Percentiles rank a stretch among this genome's conserved stretches.
Conservation (phyloP, 306 rosid species). For the Lathyrus tuberosus region DNA sequence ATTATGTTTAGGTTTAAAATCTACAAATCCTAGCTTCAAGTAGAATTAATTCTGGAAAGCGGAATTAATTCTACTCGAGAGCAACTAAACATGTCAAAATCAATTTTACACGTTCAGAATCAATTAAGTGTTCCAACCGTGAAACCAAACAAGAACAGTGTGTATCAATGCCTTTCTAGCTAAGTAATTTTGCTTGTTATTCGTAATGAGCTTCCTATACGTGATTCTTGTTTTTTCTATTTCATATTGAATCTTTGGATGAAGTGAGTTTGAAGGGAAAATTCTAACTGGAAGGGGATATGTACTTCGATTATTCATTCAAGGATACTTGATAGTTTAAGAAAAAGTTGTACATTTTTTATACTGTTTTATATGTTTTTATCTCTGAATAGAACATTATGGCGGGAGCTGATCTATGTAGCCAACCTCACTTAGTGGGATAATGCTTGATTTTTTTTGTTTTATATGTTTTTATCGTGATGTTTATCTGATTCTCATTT, state of each 20-base stretch:
- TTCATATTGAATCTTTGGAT: slow-evolving; percentile 5
- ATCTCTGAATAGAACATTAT: too few relatives aligned
- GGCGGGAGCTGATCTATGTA: too few relatives aligned
- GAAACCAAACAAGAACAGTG: too few relatives aligned
- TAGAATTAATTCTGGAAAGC: too few relatives aligned
- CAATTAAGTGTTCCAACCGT: too few relatives aligned
- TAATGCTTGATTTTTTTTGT: neutral
- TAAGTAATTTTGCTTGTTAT: slow-evolving; percentile 12
- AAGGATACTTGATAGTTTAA: neutral
- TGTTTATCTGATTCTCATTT: neutral
- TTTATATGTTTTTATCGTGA: slow-evolving; percentile 2
- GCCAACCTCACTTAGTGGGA: too few relatives aligned
- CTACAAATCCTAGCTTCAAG: too few relatives aligned
- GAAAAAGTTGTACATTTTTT: neutral
- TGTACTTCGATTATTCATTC: slow-evolving; percentile 11
- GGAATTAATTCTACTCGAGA: too few relatives aligned
- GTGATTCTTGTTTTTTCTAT: slow-evolving; percentile 5
- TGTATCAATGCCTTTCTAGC: slow-evolving; percentile 5
- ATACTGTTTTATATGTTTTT: too few relatives aligned
- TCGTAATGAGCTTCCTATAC: slow-evolving; percentile 14
- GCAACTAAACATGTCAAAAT: too few relatives aligned
- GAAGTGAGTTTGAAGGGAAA: slow-evolving; percentile 31
- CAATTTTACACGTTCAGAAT: too few relatives aligned
- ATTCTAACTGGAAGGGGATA: slow-evolving; percentile 14
- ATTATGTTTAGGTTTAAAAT: too few relatives aligned